Evolutionary conservation across 2,329 filamentous ascomycete genomes (phyloP).

Genomic region (Botrytis tulipae): DNA sequence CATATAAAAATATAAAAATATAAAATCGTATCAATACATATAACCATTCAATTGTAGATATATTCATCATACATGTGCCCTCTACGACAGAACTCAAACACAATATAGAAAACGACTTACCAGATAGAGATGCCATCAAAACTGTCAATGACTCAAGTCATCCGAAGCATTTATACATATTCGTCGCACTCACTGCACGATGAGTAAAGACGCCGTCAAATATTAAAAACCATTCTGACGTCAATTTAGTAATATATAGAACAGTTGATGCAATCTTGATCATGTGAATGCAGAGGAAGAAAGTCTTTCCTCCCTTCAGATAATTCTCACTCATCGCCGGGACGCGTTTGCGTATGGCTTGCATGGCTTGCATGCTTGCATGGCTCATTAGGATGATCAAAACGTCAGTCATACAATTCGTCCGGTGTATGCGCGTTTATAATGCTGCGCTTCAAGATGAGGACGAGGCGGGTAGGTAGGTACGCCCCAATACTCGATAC

Average conservation of each 20-base stretch:
- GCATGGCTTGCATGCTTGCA: too few species aligned
- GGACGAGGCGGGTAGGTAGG: neutral
- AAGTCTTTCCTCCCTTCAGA: neutral
- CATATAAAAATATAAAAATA: too few species aligned
- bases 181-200: neutral
- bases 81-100: neutral
- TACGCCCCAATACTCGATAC: neutral
- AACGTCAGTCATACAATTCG: neutral
- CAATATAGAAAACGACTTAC: neutral
- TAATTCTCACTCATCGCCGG: neutral
- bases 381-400: neutral
- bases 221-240: neutral
- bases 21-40: too few species aligned
- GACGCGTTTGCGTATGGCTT: neutral
- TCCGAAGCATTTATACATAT: neutral
- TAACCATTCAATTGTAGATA: neutral
- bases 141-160: neutral
- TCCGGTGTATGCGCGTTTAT: neutral
- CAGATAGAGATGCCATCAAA: neutral
- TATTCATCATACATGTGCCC: too few species aligned
- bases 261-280: neutral
- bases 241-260: neutral
- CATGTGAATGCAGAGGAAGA: neutral
- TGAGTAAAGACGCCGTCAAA: neutral
- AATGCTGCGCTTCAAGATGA: neutral